phyloP scores from a whole-genome alignment of 495 filamentous ascomycete genomes.

The Penicillium desertorum region DNA sequence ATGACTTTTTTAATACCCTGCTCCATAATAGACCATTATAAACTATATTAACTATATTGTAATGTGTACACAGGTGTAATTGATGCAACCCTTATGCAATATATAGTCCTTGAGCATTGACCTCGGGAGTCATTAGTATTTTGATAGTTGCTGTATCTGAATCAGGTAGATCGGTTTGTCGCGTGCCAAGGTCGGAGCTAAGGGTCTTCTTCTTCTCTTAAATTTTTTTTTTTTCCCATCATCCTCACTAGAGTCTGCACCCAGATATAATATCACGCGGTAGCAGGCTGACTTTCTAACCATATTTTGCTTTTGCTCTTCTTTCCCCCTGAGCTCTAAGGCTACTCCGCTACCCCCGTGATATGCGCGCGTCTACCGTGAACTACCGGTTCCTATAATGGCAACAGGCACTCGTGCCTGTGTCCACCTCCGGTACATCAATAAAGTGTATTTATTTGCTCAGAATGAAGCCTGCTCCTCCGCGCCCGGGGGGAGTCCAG shows the following conservation, averaged over 20 bases:
- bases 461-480: not conserved
- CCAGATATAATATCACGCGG: not conserved
- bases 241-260: not conserved
- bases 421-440: no score
- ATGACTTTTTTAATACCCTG: not conserved
- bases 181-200: not conserved
- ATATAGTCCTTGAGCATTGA: not conserved
- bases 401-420: no score
- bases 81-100: not conserved
- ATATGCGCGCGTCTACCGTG: no score
- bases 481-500: not conserved
- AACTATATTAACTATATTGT: not conserved
- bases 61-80: not conserved
- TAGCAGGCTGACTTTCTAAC: not conserved
- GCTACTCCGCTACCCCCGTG: not conserved
- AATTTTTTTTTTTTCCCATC: not conserved
- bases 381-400: no score
- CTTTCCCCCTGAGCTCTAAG: not conserved
- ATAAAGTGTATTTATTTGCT: no score
- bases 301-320: not conserved
- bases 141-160: not conserved
- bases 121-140: not conserved
- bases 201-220: not conserved
- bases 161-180: not conserved
- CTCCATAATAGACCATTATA: not conserved